Evolutionary conservation across 2,329 filamentous ascomycete genomes (phyloP).

Genomic region (Colletotrichum sp.): DNA sequence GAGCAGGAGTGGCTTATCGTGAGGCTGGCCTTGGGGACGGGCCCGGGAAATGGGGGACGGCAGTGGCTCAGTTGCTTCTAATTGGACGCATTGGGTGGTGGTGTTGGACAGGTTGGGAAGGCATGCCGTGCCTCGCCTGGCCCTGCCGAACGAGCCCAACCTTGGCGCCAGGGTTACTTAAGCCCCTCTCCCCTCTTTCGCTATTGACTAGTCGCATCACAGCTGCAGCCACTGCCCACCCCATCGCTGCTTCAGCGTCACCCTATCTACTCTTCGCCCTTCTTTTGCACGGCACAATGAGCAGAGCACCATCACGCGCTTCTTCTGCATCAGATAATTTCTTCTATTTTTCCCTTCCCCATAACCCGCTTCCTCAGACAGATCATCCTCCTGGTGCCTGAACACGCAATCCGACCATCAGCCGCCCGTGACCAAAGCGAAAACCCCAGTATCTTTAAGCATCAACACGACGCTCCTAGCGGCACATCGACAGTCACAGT

Average conservation of each 20-base stretch:
- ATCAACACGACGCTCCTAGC: not conserved
- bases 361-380: conserved; percentile 1
- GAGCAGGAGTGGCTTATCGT: not conserved
- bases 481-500: not conserved
- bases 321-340: conserved; percentile 7
- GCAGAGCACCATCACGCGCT: conserved; percentile 15
- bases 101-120: not conserved
- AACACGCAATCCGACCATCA: not conserved
- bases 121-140: not conserved
- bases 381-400: conserved; percentile 13
- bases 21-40: not conserved
- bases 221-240: not conserved
- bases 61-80: not conserved
- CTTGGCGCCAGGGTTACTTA: conserved; percentile 17
- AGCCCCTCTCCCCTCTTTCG: conserved; percentile 16
- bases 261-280: conserved; percentile 1
- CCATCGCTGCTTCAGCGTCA: not conserved
- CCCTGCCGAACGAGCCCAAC: not conserved
- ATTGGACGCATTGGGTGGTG: not conserved
- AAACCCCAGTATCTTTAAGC: not conserved
- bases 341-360: conserved; percentile 16
- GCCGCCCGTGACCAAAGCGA: not conserved
- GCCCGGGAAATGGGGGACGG: not conserved
- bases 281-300: conserved; percentile 20
- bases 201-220: not conserved